Conservation (phyloP, 306 rosid genomes). For the Prunus kanzakura region DNA sequence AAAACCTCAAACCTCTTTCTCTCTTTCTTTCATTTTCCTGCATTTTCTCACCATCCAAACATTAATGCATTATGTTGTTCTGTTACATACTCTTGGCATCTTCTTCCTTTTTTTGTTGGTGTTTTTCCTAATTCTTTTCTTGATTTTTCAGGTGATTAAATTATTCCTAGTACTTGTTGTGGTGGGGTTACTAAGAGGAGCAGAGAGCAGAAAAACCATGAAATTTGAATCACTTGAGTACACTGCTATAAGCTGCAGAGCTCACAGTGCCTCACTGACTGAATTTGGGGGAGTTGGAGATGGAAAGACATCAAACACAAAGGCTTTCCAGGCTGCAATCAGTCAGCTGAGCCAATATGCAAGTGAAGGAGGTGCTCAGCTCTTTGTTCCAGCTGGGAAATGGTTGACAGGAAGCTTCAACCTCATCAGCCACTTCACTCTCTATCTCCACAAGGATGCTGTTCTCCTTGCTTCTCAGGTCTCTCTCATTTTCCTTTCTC, state of each 20-base stretch:
- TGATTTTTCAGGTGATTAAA: constrained; percentile 26
- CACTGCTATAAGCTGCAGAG: constrained; percentile 45
- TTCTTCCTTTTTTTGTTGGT: neutral
- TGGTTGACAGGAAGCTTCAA: constrained; percentile 44
- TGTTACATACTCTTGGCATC: no score
- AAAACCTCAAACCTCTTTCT: constrained; percentile 6
- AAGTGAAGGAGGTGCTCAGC: constrained; percentile 42
- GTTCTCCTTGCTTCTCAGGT: constrained; percentile 45
- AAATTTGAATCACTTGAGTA: constrained; percentile 26
- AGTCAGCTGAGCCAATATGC: constrained; percentile 25
- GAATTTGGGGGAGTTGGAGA: constrained; percentile 58
- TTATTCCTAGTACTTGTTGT: constrained; percentile 3
- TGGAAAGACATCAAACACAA: constrained; percentile 46
- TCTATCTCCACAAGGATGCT: constrained; percentile 34
- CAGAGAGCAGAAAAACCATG: constrained; percentile 19
- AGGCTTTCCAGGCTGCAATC: constrained; percentile 40
- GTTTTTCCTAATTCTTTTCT: neutral
- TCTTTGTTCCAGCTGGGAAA: constrained; percentile 45
- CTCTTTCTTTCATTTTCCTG: neutral
- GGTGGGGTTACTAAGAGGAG: constrained; percentile 8
- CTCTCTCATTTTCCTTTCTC: neutral
- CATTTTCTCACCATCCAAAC: constrained; percentile 2
- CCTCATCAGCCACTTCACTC: constrained; percentile 41
- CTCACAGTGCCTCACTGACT: constrained; percentile 40
- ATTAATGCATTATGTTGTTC: neutral